Conservation (phyloP, 2,329 filamentous ascomycete genomes). For the Claviceps fusiformis region DNA sequence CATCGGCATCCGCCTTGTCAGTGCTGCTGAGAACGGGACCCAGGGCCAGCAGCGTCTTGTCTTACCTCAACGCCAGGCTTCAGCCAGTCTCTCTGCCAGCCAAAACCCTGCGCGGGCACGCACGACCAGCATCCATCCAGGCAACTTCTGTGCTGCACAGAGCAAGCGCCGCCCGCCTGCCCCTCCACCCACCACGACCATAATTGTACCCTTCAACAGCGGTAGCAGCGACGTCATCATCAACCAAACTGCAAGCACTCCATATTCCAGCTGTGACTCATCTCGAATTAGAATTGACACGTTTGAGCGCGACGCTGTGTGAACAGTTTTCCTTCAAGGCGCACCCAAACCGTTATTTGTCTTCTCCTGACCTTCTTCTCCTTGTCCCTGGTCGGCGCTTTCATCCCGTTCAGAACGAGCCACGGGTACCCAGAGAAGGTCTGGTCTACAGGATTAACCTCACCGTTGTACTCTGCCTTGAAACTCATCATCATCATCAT, state of each 20-base stretch:
- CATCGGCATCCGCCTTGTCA: not conserved
- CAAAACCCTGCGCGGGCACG: not conserved
- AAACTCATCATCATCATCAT: no score
- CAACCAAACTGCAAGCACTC: not conserved
- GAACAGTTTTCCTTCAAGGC: slow-evolving; percentile 29
- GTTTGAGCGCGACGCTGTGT: slow-evolving; percentile 14
- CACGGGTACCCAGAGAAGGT: not conserved
- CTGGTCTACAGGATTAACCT: not conserved
- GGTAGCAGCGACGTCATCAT: slow-evolving; percentile 3
- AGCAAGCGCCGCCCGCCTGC: not conserved
- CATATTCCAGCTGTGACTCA: not conserved
- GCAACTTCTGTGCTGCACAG: not conserved
- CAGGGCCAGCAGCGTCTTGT: slow-evolving; percentile 5
- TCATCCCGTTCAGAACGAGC: slow-evolving; percentile 36
- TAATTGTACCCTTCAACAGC: not conserved
- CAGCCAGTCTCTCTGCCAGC: slow-evolving; percentile 2
- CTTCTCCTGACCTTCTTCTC: slow-evolving; percentile 30
- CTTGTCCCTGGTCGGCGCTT: slow-evolving; percentile 34
- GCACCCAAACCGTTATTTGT: slow-evolving; percentile 32
- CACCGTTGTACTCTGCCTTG: no score
- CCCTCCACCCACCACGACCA: not conserved
- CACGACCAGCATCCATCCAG: not conserved
- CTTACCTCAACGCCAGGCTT: slow-evolving; percentile 8
- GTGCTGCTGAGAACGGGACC: slow-evolving; percentile 6
- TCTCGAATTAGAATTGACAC: slow-evolving; percentile 2